Percentiles rank a stretch among this genome's conserved stretches.
Conservation (phyloP, 208 protist genomes). For the Leishmania turanica region DNA sequence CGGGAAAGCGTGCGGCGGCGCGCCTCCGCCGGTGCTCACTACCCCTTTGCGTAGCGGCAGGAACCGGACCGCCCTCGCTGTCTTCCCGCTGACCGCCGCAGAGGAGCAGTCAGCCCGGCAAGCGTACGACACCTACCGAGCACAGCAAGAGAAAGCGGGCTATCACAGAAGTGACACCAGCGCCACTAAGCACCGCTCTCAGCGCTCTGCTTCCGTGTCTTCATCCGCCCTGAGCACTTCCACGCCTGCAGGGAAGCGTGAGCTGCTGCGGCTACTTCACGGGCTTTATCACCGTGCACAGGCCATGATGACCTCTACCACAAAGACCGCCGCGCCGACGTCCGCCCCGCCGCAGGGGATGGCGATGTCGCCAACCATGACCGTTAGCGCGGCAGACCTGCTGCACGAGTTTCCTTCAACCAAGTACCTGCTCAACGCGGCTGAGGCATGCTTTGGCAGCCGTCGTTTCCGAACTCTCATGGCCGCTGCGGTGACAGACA, state of each 20-base stretch:
- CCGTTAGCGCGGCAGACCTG: too few relatives aligned
- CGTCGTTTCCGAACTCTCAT: conserved; percentile 17
- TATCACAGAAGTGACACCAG: background rate
- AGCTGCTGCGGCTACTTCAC: conserved; percentile 14
- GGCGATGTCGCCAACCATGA: background rate
- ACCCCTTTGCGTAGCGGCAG: background rate
- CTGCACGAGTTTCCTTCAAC: background rate
- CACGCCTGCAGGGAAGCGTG: background rate
- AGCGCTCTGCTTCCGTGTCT: background rate
- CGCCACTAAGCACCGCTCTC: too few relatives aligned
- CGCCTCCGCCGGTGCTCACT: background rate
- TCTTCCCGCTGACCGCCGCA: conserved; percentile 5
- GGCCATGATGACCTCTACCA: background rate
- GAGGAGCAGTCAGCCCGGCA: conserved; percentile 7
- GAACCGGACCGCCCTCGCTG: background rate
- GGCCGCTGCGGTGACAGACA: background rate
- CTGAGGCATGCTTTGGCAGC: conserved; percentile 21
- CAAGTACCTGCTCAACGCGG: conserved; percentile 10
- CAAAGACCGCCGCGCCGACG: background rate
- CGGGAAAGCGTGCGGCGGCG: background rate
- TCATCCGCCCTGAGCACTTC: conserved; percentile 1
- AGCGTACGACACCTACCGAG: conserved; percentile 2
- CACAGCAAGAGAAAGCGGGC: background rate
- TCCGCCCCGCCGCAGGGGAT: background rate
- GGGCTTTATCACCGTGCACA: conserved; percentile 13